phyloP scores from a whole-genome alignment of 441 rosid genomes.

The Eruca vesicaria region DNA sequence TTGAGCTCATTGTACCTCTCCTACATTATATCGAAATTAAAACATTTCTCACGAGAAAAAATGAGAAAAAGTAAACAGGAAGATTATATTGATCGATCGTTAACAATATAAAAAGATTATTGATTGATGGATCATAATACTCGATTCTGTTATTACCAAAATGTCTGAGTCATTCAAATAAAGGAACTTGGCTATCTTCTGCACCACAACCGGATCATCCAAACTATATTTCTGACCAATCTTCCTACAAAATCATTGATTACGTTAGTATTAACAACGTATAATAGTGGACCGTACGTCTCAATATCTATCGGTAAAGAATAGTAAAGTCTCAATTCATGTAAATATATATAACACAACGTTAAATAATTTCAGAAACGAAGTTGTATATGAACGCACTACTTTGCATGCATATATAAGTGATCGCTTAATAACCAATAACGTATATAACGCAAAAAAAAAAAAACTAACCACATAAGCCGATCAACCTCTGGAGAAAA shows the following conservation, averaged over 20 bases:
- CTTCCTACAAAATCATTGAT: slow-evolving; percentile 45
- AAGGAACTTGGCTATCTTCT: slow-evolving; percentile 54
- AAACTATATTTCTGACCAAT: slow-evolving; percentile 58
- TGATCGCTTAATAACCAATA: neutral
- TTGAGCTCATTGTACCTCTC: slow-evolving; percentile 57
- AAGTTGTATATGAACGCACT: neutral
- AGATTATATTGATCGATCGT: neutral
- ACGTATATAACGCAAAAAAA: neutral
- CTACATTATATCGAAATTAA: slow-evolving; percentile 49
- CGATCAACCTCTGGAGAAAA: slow-evolving; percentile 69
- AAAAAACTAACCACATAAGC: slow-evolving; percentile 60
- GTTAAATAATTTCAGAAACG: neutral
- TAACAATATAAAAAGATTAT: neutral
- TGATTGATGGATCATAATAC: neutral
- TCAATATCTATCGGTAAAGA: neutral
- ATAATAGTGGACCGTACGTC: neutral
- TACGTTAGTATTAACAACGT: neutral
- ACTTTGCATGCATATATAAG: neutral
- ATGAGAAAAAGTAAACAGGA: neutral
- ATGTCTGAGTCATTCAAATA: slow-evolving; percentile 50
- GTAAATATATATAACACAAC: neutral
- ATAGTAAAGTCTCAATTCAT: neutral
- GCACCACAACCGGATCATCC: slow-evolving; percentile 49
- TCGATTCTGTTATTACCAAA: slow-evolving; percentile 42
- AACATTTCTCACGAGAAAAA: neutral